Evolutionary conservation across 306 rosid genomes (phyloP).

Genomic region (Ochetophila trinervis): DNA sequence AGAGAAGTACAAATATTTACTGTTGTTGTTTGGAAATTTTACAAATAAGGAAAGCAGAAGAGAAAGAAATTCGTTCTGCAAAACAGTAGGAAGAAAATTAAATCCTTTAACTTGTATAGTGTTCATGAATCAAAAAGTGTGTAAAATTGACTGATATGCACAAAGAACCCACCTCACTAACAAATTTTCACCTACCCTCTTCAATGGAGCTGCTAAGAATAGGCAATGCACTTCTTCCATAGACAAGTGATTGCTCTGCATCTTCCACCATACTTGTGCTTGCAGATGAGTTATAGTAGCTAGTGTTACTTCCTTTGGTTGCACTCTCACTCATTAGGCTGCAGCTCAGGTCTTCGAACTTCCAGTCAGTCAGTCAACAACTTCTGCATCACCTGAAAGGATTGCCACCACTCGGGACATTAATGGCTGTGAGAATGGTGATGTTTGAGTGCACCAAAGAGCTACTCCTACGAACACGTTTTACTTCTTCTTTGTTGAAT

Average conservation of each 20-base stretch:
- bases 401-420: conserved; percentile 79
- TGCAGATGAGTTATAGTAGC: not conserved
- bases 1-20: too few relatives aligned
- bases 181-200: conserved; percentile 35
- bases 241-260: not conserved
- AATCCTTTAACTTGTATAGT: too few relatives aligned
- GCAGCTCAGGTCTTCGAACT: conserved; percentile 42
- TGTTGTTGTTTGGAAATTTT: too few relatives aligned
- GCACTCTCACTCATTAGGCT: conserved; percentile 24
- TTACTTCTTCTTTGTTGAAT: conserved; percentile 45
- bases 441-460: conserved; percentile 63
- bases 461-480: conserved; percentile 47
- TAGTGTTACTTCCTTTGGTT: not conserved
- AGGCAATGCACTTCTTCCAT: not conserved
- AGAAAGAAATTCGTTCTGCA: too few relatives aligned
- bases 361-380: conserved; percentile 61
- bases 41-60: too few relatives aligned
- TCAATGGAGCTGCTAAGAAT: too few relatives aligned
- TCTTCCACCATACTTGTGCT: conserved; percentile 7
- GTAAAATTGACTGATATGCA: not conserved
- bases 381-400: conserved; percentile 65
- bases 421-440: conserved; percentile 52
- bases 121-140: too few relatives aligned
- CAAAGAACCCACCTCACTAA: not conserved
- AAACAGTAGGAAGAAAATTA: too few relatives aligned